Conservation (phyloP, 73 alveolate species). For the Paramecium sonneborni region DNA sequence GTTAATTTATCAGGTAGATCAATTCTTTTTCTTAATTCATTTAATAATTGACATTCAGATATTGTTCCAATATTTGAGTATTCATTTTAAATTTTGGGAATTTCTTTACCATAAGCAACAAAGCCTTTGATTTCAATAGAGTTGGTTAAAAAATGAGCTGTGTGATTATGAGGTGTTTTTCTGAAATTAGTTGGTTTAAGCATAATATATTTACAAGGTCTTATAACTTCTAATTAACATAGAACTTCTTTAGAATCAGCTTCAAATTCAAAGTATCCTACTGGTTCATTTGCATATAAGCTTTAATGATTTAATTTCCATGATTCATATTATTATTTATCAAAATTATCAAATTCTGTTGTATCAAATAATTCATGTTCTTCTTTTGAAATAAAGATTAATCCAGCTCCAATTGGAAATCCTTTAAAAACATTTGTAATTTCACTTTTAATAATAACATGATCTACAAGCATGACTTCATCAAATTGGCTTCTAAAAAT, state of each 20-base stretch:
- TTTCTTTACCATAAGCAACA: slow-evolving; percentile 11
- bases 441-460: slow-evolving; percentile 63
- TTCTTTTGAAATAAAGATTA: slow-evolving; percentile 65
- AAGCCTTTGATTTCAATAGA: background rate
- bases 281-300: slow-evolving; percentile 72
- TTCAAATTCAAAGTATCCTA: slow-evolving; percentile 75
- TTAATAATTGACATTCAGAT: background rate
- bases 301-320: slow-evolving; percentile 68
- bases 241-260: background rate
- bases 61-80: background rate
- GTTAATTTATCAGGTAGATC: background rate
- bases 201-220: slow-evolving; percentile 68
- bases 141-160: slow-evolving; percentile 6
- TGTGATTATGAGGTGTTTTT: slow-evolving; percentile 60
- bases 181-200: slow-evolving; percentile 75
- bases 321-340: slow-evolving; percentile 55
- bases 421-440: slow-evolving; percentile 71
- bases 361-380: slow-evolving; percentile 62
- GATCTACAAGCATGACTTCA: slow-evolving; percentile 60
- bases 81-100: background rate
- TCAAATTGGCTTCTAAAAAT: slow-evolving; percentile 63
- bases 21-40: slow-evolving; percentile 22
- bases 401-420: slow-evolving; percentile 76
- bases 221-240: slow-evolving; percentile 39
- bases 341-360: slow-evolving; percentile 62